phyloP scores from a whole-genome alignment of 2,329 filamentous ascomycete genomes.

The Fusarium liriodendri region DNA sequence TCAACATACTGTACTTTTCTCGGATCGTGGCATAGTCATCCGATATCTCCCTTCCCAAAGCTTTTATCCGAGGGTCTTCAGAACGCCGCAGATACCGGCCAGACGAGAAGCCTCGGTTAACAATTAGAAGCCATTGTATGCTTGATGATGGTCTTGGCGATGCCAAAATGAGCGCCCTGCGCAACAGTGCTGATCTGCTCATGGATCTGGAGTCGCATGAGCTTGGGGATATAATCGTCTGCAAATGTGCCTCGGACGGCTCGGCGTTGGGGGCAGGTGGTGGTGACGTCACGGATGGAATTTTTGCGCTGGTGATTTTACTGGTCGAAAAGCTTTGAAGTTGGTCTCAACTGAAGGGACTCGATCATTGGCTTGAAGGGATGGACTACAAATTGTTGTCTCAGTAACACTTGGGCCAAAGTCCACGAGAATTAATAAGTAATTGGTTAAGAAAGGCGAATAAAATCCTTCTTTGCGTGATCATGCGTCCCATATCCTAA shows the following conservation, averaged over 20 bases:
- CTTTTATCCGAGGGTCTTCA: slow-evolving; percentile 54
- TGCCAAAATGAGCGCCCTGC: slow-evolving; percentile 15
- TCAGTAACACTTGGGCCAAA: neutral
- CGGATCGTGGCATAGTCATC: slow-evolving; percentile 60
- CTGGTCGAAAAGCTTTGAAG: neutral
- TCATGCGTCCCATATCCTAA: no score
- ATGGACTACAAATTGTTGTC: neutral
- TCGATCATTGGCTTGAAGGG: neutral
- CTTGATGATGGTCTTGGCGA: neutral
- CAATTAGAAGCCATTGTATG: slow-evolving; percentile 9
- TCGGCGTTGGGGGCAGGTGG: neutral
- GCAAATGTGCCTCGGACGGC: slow-evolving; percentile 3
- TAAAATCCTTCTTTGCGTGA: no score
- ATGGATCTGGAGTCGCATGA: slow-evolving; percentile 33
- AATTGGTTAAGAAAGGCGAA: neutral
- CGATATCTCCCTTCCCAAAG: slow-evolving; percentile 55
- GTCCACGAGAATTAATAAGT: neutral
- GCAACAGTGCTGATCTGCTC: slow-evolving; percentile 30
- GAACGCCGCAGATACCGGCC: slow-evolving; percentile 20
- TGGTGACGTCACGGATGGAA: slow-evolving; percentile 37
- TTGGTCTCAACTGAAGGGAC: neutral
- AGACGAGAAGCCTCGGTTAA: slow-evolving; percentile 27
- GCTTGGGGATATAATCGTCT: neutral
- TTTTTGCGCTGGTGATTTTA: slow-evolving; percentile 5
- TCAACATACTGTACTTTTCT: slow-evolving; percentile 56